Conservation (phyloP, 2,329 filamentous ascomycete genomes). For the Fusarium hainanense region DNA sequence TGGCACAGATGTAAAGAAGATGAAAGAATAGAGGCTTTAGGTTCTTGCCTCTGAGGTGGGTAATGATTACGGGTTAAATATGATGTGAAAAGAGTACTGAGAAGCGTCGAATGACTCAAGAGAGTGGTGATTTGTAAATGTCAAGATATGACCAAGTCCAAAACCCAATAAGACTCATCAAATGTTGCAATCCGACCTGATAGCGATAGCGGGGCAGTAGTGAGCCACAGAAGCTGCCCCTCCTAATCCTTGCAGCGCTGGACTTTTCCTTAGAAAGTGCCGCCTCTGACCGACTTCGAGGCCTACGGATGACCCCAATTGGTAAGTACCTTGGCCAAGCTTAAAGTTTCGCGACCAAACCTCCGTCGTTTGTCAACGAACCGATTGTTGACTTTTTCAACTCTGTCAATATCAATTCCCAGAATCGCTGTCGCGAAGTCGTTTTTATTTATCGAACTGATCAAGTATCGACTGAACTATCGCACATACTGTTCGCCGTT, state of each 20-base stretch:
- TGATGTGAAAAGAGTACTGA: not conserved
- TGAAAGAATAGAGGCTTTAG: constrained; percentile 6
- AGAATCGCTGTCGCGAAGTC: not conserved
- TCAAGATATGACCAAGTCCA: constrained; percentile 33
- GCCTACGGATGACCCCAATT: constrained; percentile 12
- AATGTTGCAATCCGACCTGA: constrained; percentile 31
- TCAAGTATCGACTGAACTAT: not conserved
- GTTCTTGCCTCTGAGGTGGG: not conserved
- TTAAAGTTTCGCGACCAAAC: constrained; percentile 11
- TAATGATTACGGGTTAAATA: not conserved
- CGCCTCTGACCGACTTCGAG: constrained; percentile 44
- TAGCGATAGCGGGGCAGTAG: constrained; percentile 43
- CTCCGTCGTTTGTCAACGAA: constrained; percentile 14
- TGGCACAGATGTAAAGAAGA: constrained; percentile 16
- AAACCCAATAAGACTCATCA: constrained; percentile 26
- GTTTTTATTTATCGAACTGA: not conserved
- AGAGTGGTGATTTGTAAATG: constrained; percentile 22
- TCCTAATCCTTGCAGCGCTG: constrained; percentile 43
- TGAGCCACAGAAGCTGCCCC: constrained; percentile 39
- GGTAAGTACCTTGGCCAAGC: constrained; percentile 27
- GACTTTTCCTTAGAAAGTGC: constrained; percentile 37
- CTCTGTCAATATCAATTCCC: not conserved
- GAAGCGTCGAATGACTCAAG: constrained; percentile 33
- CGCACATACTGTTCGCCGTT: not conserved
- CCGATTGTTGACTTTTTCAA: not conserved